Percentiles rank a stretch among this genome's conserved stretches.
phyloP scores from a whole-genome alignment of 345 rosid genomes.

The Anacardium occidentale region DNA sequence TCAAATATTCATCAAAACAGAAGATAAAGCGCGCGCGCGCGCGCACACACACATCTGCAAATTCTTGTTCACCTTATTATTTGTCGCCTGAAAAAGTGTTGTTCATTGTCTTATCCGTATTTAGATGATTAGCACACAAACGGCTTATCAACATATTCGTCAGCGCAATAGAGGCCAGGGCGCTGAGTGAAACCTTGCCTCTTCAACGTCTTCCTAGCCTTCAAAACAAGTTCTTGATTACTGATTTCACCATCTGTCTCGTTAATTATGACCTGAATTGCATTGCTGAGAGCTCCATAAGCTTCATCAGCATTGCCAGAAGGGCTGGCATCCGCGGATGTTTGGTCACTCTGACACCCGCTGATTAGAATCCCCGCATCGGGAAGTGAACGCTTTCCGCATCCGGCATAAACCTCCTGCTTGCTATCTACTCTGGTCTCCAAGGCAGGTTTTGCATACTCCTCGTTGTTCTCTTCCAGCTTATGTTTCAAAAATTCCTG shows the following conservation, averaged over 20 bases:
- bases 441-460: slow-evolving; percentile 66
- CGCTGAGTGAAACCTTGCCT: slow-evolving; percentile 85
- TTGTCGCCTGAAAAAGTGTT: neutral
- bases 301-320: slow-evolving; percentile 59
- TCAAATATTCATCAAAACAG: too few relatives aligned
- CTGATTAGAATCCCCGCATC: slow-evolving; percentile 82
- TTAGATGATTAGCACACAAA: slow-evolving; percentile 47
- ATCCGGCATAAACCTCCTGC: slow-evolving; percentile 87
- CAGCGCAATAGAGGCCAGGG: slow-evolving; percentile 92
- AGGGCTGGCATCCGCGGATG: slow-evolving; percentile 96
- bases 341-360: slow-evolving; percentile 90
- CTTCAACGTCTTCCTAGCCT: slow-evolving; percentile 63
- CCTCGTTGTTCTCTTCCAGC: slow-evolving; percentile 59
- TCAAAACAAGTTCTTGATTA: slow-evolving; percentile 57
- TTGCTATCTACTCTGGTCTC: slow-evolving; percentile 63
- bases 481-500: slow-evolving; percentile 83
- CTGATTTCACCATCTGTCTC: slow-evolving; percentile 58
- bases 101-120: neutral
- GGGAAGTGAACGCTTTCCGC: slow-evolving; percentile 55
- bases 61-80: neutral
- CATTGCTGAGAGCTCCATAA: slow-evolving; percentile 95
- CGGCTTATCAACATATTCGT: slow-evolving; percentile 51
- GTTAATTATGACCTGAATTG: slow-evolving; percentile 69
- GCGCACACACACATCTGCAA: neutral
- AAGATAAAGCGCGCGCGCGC: too few relatives aligned